Evolutionary conservation across 2,329 filamentous ascomycete species (phyloP).

Genomic region (Achaetomium macrosporum): DNA sequence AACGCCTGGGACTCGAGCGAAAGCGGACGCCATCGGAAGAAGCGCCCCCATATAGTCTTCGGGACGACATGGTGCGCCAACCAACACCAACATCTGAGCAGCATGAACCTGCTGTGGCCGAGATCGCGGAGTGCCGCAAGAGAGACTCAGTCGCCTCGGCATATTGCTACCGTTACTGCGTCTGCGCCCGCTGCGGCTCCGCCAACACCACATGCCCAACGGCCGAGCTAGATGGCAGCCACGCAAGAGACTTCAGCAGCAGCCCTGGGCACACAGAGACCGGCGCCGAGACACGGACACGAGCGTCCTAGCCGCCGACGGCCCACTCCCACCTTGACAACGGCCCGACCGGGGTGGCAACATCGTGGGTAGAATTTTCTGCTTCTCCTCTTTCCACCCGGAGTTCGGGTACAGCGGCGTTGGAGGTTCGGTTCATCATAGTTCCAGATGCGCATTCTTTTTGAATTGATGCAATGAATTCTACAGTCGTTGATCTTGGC

Average conservation of each 20-base stretch:
- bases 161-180: constrained; percentile 1
- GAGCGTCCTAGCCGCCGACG: background rate
- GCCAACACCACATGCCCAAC: background rate
- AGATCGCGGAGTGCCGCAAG: too few species aligned
- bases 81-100: background rate
- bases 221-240: constrained; percentile 11
- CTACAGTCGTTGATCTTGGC: background rate
- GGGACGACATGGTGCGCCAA: background rate
- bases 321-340: background rate
- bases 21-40: background rate
- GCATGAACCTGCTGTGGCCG: too few species aligned
- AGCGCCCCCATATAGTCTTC: constrained; percentile 3
- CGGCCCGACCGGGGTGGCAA: constrained; percentile 4
- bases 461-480: too few species aligned
- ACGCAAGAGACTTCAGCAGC: background rate
- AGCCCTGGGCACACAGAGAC: background rate
- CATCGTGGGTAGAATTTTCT: background rate
- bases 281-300: background rate
- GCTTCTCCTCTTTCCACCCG: background rate
- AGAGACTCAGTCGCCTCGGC: background rate
- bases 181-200: constrained; percentile 3
- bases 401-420: background rate
- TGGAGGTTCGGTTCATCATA: too few species aligned
- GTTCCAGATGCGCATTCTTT: too few species aligned
- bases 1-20: background rate